phyloP scores from a whole-genome alignment of 148 eudicot genomes.

The Dysphania ambrosioides region DNA sequence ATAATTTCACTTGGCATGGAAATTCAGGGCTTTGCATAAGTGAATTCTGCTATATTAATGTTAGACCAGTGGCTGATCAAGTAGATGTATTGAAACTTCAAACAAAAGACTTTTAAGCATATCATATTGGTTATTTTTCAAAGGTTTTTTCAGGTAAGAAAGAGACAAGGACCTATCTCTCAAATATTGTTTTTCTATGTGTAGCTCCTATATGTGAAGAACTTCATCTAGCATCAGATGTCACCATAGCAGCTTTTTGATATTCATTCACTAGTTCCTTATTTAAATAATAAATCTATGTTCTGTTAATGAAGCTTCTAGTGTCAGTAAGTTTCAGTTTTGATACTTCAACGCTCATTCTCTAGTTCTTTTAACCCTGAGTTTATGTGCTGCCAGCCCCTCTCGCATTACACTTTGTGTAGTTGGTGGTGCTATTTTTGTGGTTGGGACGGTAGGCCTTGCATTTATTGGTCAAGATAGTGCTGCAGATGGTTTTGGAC shows the following conservation, averaged over 20 bases:
- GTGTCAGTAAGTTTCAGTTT: too few relatives aligned
- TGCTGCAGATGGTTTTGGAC: conserved; percentile 42
- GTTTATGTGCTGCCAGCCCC: conserved; percentile 32
- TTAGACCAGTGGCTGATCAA: too few relatives aligned
- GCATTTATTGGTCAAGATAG: conserved; percentile 46
- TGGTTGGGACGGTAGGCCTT: conserved; percentile 40
- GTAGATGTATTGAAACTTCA: too few relatives aligned
- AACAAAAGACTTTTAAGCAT: too few relatives aligned
- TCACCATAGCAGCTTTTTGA: background rate
- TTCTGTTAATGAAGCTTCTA: background rate
- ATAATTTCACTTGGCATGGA: background rate
- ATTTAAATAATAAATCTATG: background rate
- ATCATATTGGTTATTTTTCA: too few relatives aligned
- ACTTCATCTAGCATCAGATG: background rate
- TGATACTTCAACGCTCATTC: background rate
- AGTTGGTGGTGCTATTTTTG: conserved; percentile 39
- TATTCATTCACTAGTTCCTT: background rate
- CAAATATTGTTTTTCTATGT: background rate
- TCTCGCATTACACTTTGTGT: conserved; percentile 43
- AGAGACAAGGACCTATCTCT: background rate
- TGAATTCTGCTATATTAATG: too few relatives aligned
- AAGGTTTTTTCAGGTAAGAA: background rate
- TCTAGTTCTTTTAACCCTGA: background rate
- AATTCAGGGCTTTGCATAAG: too few relatives aligned
- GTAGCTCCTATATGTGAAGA: background rate